phyloP scores from a whole-genome alignment of 106 monocot genomes.

The Dioscorea dumetorum region DNA sequence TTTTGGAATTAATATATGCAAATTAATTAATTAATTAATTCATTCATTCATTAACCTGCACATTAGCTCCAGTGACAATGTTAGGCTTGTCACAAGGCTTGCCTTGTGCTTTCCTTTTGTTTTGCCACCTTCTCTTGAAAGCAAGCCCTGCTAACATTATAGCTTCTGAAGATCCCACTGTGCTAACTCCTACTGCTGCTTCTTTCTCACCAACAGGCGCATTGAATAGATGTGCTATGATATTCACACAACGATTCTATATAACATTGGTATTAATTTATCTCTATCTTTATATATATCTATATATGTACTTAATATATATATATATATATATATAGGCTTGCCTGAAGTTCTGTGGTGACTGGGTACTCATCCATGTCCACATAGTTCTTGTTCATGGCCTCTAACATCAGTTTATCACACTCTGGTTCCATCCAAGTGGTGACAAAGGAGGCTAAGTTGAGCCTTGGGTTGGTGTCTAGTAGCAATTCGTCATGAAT shows the following conservation, averaged over 20 bases:
- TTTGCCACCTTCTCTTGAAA: slow-evolving; percentile 60
- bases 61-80: slow-evolving; percentile 60
- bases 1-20: not conserved
- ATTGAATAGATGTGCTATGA: slow-evolving; percentile 50
- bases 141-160: slow-evolving; percentile 56
- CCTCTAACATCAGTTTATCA: slow-evolving; percentile 50
- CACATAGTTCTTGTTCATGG: slow-evolving; percentile 64
- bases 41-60: slow-evolving; percentile 22
- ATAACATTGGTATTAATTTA: not conserved
- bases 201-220: slow-evolving; percentile 24
- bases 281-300: not conserved
- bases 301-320: not conserved
- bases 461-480: slow-evolving; percentile 60
- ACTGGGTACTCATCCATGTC: slow-evolving; percentile 74
- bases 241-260: slow-evolving; percentile 64
- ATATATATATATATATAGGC: not conserved
- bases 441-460: slow-evolving; percentile 59
- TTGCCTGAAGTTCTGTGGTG: slow-evolving; percentile 57
- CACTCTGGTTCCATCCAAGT: slow-evolving; percentile 75
- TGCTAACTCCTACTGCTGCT: slow-evolving; percentile 44
- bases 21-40: too few relatives aligned
- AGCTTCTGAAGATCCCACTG: slow-evolving; percentile 60
- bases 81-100: slow-evolving; percentile 47
- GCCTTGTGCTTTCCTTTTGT: slow-evolving; percentile 37
- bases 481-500: slow-evolving; percentile 62